Conservation (phyloP, 805 yeast genomes). For the Wickerhamiella parazyma region DNA sequence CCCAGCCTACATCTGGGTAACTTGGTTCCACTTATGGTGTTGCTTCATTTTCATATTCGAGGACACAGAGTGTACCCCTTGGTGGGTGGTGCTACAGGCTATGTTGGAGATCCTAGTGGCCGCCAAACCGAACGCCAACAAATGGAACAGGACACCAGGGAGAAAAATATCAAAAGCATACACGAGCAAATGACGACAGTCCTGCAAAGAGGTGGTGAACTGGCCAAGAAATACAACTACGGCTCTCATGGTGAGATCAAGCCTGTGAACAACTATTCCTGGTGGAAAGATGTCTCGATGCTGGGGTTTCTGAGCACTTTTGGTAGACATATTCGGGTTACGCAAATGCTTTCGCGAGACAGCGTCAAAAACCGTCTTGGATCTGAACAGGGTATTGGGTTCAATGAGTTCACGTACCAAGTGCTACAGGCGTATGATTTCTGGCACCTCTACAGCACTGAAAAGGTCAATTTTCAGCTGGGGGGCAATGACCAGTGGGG, state of each 20-base stretch:
- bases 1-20: conserved; percentile 82
- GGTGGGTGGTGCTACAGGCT: conserved; percentile 73
- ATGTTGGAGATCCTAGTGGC: conserved; percentile 95
- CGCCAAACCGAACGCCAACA: conserved; percentile 57
- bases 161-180: conserved; percentile 45
- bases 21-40: conserved; percentile 68
- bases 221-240: conserved; percentile 40
- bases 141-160: conserved; percentile 40
- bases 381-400: conserved; percentile 69
- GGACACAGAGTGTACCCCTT: conserved; percentile 78
- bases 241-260: conserved; percentile 29
- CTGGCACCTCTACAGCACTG: conserved; percentile 53
- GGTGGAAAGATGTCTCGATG: conserved; percentile 77
- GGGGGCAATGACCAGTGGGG: conserved; percentile 99
- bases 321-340: conserved; percentile 68
- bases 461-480: conserved; percentile 54
- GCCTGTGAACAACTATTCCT: conserved; percentile 51
- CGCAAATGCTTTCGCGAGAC: conserved; percentile 80
- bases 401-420: conserved; percentile 89
- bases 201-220: conserved; percentile 45
- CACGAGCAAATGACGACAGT: conserved; percentile 48
- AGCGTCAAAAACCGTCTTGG: conserved; percentile 64
- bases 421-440: conserved; percentile 88
- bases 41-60: conserved; percentile 67
- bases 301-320: conserved; percentile 62